Evolutionary conservation across 352 stramenopile genomes (phyloP), one percentile per base, ranked within the genome.

Genomic region (Globisporangium mamillatum): DNA sequence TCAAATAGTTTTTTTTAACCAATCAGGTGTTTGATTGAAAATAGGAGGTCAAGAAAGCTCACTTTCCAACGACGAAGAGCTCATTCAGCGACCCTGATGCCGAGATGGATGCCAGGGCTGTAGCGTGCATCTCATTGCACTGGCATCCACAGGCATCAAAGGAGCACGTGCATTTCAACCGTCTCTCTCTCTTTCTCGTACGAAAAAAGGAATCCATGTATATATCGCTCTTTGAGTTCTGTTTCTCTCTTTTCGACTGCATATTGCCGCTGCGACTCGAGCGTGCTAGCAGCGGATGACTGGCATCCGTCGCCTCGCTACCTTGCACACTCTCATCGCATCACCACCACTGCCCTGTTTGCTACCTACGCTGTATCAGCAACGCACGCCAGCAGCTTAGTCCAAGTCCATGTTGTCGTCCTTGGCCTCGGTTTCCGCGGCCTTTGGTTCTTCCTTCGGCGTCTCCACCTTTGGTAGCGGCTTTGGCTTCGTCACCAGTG

Each of bases 401-500:
- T 95, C 88, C 61, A 95, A 75, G 63, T 95, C 88, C 88, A 95
- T 95, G 76, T 95, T 95, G 56, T 94, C 83, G 12, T 78, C 72
- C 77, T 89, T 85, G 52, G 69, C 69, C 38, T 89, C 77, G 14
- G 57, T 55, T 38, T 81, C 71, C 68, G 77, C 46, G 20, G 73
- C 32, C 53, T 76, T 67, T 2, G 75, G 55, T 62, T 85, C 71
- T 12, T 80, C 65, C 25, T 75, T 62, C 6, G 84, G 81, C 41
- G 77, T 77, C 76, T 96, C 88, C 20, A 90, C 80, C 82, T 94
- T 94, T 1, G 86, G 86, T 55, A 82, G 57, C 60, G 91, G 92
- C 76, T 98, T 98, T 14, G 97, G 96, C 85, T 99, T 99, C 71
- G 96, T 97, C 73, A 98, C 96, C 70, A 99, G 97, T 25, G 96